Conservation (phyloP, 176 grass and related monocot species). For the Phoenix roebelenii region DNA sequence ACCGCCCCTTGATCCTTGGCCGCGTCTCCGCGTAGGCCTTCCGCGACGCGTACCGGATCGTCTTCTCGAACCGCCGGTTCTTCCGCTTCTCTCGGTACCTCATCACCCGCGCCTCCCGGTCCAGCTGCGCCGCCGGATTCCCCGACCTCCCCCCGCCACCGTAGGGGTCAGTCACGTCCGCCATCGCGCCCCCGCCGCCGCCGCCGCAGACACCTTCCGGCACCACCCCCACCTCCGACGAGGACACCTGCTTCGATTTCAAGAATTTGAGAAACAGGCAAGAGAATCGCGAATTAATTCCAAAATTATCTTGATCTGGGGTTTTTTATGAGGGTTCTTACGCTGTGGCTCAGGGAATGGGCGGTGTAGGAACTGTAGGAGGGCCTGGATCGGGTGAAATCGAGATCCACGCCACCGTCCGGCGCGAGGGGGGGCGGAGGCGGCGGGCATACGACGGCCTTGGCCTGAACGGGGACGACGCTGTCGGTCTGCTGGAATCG, state of each 20-base stretch:
- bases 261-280: neutral
- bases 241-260: conserved; percentile 5
- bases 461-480: conserved; percentile 14
- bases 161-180: conserved; percentile 5
- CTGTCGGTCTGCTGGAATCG: conserved; percentile 12
- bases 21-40: conserved; percentile 22
- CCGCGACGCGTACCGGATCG: conserved; percentile 17
- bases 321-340: neutral
- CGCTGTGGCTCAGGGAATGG: conserved; percentile 13
- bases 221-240: conserved; percentile 1
- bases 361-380: conserved; percentile 5
- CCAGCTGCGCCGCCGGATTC: neutral
- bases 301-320: neutral
- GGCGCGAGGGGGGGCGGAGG: neutral
- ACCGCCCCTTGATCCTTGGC: conserved; percentile 16
- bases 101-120: conserved; percentile 15
- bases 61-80: conserved; percentile 20
- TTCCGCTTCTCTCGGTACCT: conserved; percentile 20
- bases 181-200: neutral
- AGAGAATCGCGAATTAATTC: neutral
- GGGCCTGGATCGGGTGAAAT: conserved; percentile 1
- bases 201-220: neutral
- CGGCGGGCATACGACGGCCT: neutral
- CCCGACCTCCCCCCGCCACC: neutral
- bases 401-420: neutral